phyloP scores from a whole-genome alignment of 305 asterid genomes.

The Fraxinus sp. region DNA sequence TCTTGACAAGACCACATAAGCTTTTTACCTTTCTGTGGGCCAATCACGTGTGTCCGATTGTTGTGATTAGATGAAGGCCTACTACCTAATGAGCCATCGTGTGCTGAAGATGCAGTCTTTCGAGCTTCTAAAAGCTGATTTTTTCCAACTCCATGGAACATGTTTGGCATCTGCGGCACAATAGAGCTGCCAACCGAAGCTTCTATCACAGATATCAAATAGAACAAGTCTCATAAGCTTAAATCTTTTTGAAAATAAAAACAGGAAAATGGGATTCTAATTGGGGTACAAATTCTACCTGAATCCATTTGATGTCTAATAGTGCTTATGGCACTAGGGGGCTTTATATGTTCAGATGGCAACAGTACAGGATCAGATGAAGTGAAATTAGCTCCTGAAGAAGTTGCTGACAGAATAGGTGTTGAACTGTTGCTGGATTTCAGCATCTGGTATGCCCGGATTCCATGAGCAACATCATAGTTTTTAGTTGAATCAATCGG shows the following conservation, averaged over 20 bases:
- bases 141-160: constrained; percentile 51
- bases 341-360: constrained; percentile 54
- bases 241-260: constrained; percentile 11
- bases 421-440: constrained; percentile 32
- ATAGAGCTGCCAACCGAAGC: constrained; percentile 40
- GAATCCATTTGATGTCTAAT: constrained; percentile 47
- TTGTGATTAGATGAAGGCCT: constrained; percentile 75
- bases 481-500: constrained; percentile 34
- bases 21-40: constrained; percentile 65
- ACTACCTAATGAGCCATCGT: constrained; percentile 44
- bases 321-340: constrained; percentile 45
- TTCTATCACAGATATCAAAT: constrained; percentile 39
- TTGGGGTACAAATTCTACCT: constrained; percentile 41
- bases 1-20: neutral
- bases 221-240: constrained; percentile 24
- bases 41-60: constrained; percentile 62
- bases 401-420: constrained; percentile 32
- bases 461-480: constrained; percentile 29
- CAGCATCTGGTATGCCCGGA: constrained; percentile 34
- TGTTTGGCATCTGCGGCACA: constrained; percentile 36
- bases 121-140: constrained; percentile 49
- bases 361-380: constrained; percentile 52
- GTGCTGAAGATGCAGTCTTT: constrained; percentile 47
- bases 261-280: constrained; percentile 18
- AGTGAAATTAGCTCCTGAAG: constrained; percentile 45